A percentile compares a stretch with the other conserved stretches of the same genome.
Conservation (phyloP, 257 asterid species). For the Gentiana straminea region DNA sequence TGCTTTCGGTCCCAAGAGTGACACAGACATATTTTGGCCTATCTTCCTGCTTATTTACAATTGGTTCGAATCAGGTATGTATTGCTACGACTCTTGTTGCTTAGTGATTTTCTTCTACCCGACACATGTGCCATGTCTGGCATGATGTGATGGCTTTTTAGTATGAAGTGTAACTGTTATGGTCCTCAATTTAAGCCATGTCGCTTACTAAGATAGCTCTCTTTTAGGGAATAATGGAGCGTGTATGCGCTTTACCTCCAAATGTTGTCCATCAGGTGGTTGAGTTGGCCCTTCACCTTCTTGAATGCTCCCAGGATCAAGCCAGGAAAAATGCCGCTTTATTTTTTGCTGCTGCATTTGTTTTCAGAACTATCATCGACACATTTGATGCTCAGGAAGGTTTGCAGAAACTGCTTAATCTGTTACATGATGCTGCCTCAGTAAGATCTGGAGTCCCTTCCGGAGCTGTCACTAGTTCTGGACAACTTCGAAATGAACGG, state of each 20-base stretch:
- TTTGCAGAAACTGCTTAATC: slow-evolving; percentile 68
- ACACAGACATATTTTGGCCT: slow-evolving; percentile 61
- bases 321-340: slow-evolving; percentile 89
- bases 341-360: slow-evolving; percentile 88
- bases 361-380: slow-evolving; percentile 85
- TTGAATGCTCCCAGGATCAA: slow-evolving; percentile 69
- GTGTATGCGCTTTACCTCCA: slow-evolving; percentile 91
- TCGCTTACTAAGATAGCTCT: slow-evolving; percentile 8
- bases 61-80: slow-evolving; percentile 90
- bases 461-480: slow-evolving; percentile 56
- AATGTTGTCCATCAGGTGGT: slow-evolving; percentile 71
- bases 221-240: slow-evolving; percentile 94
- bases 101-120: not conserved
- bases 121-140: too few relatives aligned
- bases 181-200: not conserved
- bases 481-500: slow-evolving; percentile 66
- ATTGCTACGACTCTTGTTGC: slow-evolving; percentile 1
- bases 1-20: slow-evolving; percentile 69
- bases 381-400: slow-evolving; percentile 92
- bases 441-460: slow-evolving; percentile 82
- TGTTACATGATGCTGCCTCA: slow-evolving; percentile 90
- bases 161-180: not conserved
- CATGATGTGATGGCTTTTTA: not conserved
- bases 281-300: slow-evolving; percentile 86
- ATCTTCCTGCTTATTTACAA: slow-evolving; percentile 84